Evolutionary conservation across 768 basidiomycete genomes (phyloP), one percentile per base, ranked within the genome.

Genomic region (Tephrocybe sp.): DNA sequence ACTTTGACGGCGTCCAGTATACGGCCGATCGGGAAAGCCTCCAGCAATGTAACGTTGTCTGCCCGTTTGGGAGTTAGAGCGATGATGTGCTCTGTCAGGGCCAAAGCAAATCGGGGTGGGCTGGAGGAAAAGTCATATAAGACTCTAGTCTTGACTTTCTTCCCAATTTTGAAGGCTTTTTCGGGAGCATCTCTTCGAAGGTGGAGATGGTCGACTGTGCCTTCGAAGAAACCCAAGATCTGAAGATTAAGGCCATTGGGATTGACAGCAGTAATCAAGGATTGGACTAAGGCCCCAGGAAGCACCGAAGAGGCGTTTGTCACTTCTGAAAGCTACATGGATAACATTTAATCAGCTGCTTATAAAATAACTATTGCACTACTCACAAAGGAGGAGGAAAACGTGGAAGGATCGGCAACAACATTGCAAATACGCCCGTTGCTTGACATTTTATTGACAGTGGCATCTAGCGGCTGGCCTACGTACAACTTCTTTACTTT

Each of bases 191-290:
- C 74, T 11, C 71, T 71, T 18, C 65, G 77, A 12, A 96, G 70
- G 68, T 98, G 96, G 51, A 87, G 79, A 30, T 83, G 75, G 62
- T 97, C 94, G 21, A 90, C 76, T 0, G 93, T 96, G 26, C 93
- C 96, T 32, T 91, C 87, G 68, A 93, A 98, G 67, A 88, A 95
- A 0, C 93, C 94, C 21, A 95, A 78, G 15, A 98, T 74, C 68
- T 96, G 95, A 25, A 98, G 72, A 64, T 90, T 90, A 28, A 98
- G 71, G 15, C 97, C 97, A 21, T 70, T 76, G 14, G 85, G 73
- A 36, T 84, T 74, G 18, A 88, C 77, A 17, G 84, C 82, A 2
- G 93, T 97, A 50, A 99, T 78, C 33, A 96, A 73, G 9, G 80
- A 83, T 65, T 89, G 85, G 18, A 95, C 92, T 15, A 95, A 77